Conservation (phyloP, 164 flowering plant genomes). For the Tinospora cordifolia region DNA sequence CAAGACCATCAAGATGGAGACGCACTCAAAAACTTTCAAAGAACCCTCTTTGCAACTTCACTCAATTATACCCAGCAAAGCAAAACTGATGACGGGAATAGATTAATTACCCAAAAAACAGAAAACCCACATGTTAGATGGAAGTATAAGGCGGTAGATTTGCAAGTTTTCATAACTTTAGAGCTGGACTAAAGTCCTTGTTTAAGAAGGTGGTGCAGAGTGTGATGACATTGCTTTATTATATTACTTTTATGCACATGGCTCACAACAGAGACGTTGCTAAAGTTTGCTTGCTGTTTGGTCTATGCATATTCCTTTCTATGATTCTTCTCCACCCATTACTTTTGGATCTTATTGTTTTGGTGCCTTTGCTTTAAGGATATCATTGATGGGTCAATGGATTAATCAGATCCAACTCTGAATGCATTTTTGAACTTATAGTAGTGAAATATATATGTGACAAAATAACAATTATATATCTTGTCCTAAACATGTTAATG, state of each 20-base stretch:
- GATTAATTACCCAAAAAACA: background rate
- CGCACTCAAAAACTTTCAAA: background rate
- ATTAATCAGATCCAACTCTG: background rate
- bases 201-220: conserved; percentile 14
- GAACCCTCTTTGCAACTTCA: background rate
- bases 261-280: conserved; percentile 27
- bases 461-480: too few relatives aligned
- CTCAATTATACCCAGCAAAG: conserved; percentile 8
- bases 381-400: background rate
- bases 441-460: too few relatives aligned
- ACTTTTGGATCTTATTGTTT: background rate
- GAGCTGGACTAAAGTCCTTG: conserved; percentile 35
- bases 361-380: background rate
- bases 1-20: background rate
- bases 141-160: conserved; percentile 7
- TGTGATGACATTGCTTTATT: conserved; percentile 16
- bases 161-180: conserved; percentile 29
- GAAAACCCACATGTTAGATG: conserved; percentile 21
- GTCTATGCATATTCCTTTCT: conserved; percentile 33
- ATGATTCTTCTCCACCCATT: background rate
- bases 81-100: conserved; percentile 6
- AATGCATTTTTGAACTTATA: too few relatives aligned
- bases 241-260: conserved; percentile 50
- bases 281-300: conserved; percentile 49
- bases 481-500: too few relatives aligned